A percentile compares a stretch with the other conserved stretches of the same genome.
phyloP scores from a whole-genome alignment of 495 filamentous ascomycete genomes.

The Annulohypoxylon stygium region DNA sequence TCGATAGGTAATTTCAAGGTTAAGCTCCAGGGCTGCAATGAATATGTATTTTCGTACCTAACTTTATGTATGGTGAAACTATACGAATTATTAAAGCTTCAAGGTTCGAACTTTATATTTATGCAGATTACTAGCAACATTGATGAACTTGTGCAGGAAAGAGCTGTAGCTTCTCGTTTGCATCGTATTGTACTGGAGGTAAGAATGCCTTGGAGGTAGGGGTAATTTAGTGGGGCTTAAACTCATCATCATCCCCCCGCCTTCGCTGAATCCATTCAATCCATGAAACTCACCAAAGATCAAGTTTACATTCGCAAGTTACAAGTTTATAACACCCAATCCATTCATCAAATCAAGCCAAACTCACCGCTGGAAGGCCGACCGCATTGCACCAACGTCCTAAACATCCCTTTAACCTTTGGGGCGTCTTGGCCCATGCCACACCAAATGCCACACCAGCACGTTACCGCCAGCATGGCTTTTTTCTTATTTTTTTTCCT shows the following conservation, averaged over 20 bases:
- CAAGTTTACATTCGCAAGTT: slow-evolving; percentile 10
- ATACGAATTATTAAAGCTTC: background rate
- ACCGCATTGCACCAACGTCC: slow-evolving; percentile 21
- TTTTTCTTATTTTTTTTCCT: slow-evolving; percentile 2
- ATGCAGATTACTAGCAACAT: background rate
- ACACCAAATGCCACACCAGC: slow-evolving; percentile 23
- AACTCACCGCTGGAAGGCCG: slow-evolving; percentile 39
- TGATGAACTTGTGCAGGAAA: background rate
- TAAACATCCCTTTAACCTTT: slow-evolving; percentile 7
- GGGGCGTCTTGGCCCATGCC: slow-evolving; percentile 29
- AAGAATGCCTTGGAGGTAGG: background rate
- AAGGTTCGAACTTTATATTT: background rate
- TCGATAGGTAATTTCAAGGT: too few relatives aligned
- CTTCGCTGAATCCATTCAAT: background rate
- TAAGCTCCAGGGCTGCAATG: background rate
- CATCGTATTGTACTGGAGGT: background rate
- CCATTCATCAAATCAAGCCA: slow-evolving; percentile 2
- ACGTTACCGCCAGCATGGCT: slow-evolving; percentile 13
- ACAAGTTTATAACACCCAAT: slow-evolving; percentile 6
- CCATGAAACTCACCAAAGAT: slow-evolving; percentile 7
- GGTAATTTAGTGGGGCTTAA: slow-evolving; percentile 3
- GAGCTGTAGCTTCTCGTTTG: background rate
- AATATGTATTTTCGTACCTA: background rate
- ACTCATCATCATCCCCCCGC: slow-evolving; percentile 6
- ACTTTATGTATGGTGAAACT: background rate